Percentiles rank a stretch among this genome's conserved stretches.
phyloP scores from a whole-genome alignment of 768 basidiomycete genomes.

The Melanogaster broomeanus region DNA sequence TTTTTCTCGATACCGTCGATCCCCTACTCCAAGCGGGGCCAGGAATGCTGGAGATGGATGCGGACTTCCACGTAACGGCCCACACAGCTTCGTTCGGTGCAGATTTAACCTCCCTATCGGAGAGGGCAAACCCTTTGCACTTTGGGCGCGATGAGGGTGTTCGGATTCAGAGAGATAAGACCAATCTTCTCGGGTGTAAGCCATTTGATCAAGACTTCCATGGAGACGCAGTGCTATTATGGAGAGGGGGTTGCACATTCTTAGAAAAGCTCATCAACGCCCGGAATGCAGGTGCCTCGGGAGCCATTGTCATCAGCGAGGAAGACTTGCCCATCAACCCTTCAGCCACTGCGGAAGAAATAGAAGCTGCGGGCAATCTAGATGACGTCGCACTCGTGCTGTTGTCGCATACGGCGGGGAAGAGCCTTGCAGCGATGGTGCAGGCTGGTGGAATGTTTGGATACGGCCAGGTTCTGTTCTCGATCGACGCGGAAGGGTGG shows the following conservation, averaged over 20 bases:
- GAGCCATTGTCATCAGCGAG: conserved; percentile 74
- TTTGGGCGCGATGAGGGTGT: conserved; percentile 57
- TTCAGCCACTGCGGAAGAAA: conserved; percentile 57
- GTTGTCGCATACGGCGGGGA: conserved; percentile 53
- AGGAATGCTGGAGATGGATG: conserved; percentile 36
- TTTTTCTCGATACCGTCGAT: conserved; percentile 57
- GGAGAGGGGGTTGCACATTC: conserved; percentile 87
- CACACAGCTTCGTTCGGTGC: conserved; percentile 74
- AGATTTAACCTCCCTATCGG: conserved; percentile 43
- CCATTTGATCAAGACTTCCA: conserved; percentile 51
- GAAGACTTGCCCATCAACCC: conserved; percentile 65
- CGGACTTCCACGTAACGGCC: conserved; percentile 55
- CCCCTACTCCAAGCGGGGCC: conserved; percentile 43
- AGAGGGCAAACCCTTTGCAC: conserved; percentile 32
- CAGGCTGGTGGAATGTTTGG: conserved; percentile 48
- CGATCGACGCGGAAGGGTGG: conserved; percentile 43
- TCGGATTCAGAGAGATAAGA: conserved; percentile 50
- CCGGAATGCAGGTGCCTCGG: conserved; percentile 68
- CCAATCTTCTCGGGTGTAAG: conserved; percentile 61
- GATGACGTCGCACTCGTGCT: conserved; percentile 61
- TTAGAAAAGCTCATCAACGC: conserved; percentile 78
- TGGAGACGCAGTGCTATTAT: conserved; percentile 59
- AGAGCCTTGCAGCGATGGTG: conserved; percentile 56
- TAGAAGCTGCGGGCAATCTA: conserved; percentile 58
- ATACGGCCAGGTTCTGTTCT: conserved; percentile 51